These are phyloP conservation scores for Leccinum huronense DNA, from an alignment of 1,284 basidiomycete genomes.

Conservation along the genomic window DNA sequence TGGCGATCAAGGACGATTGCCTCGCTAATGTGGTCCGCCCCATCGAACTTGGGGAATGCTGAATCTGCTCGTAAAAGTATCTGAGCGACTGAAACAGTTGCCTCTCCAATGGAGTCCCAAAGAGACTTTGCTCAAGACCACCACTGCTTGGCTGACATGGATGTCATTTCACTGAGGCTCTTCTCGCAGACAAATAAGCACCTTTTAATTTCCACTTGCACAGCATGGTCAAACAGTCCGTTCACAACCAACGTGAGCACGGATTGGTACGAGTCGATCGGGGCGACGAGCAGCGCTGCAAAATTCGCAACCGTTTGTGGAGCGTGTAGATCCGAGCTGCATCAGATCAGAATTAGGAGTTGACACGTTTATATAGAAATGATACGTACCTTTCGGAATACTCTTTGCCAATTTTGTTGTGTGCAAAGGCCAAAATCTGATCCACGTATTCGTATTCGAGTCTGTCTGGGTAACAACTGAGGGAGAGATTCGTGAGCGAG, in stretches of 20 bases:
- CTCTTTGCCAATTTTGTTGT: slow-evolving; percentile 75
- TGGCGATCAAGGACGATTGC: no score
- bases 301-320: slow-evolving; percentile 86
- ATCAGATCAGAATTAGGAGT: neutral
- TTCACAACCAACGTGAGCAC: slow-evolving; percentile 69
- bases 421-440: slow-evolving; percentile 86
- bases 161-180: no score
- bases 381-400: slow-evolving; percentile 68
- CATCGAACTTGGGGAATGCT: no score
- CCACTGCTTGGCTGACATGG: no score
- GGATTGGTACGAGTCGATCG: slow-evolving; percentile 92
- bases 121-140: no score
- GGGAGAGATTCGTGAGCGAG: slow-evolving; percentile 87
- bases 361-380: neutral
- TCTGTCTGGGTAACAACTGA: slow-evolving; percentile 93
- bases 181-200: no score
- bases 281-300: slow-evolving; percentile 84
- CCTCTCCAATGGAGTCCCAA: no score
- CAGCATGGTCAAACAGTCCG: no score
- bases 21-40: no score
- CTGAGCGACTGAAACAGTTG: no score
- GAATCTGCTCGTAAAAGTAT: no score
- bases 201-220: no score
- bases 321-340: slow-evolving; percentile 82
- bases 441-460: slow-evolving; percentile 83